Percentiles rank a stretch among this genome's conserved stretches.
Conservation (phyloP, 495 filamentous ascomycete species). For the Podospora pseudoanserina region DNA sequence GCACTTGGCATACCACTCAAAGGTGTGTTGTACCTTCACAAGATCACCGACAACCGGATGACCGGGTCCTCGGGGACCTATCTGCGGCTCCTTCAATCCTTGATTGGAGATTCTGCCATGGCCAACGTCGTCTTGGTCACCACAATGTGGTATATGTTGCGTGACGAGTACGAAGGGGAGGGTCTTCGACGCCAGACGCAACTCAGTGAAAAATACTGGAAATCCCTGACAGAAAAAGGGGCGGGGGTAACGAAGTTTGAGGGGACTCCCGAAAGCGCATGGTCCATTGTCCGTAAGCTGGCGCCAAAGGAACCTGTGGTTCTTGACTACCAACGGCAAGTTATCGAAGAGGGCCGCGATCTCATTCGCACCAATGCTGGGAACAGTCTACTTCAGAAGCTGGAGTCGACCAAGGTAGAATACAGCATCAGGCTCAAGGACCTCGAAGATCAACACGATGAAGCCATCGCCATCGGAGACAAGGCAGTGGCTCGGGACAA, state of each 20-base stretch:
- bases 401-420: constrained; percentile 4
- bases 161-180: constrained; percentile 8
- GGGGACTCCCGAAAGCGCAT: background rate
- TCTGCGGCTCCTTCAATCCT: constrained; percentile 35
- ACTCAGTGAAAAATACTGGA: constrained; percentile 34
- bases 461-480: background rate
- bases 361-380: background rate
- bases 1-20: constrained; percentile 24
- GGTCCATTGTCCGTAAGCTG: background rate
- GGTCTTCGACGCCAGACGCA: constrained; percentile 28
- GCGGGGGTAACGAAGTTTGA: background rate
- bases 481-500: background rate
- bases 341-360: constrained; percentile 2
- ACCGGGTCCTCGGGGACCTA: constrained; percentile 25
- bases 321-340: background rate
- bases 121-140: constrained; percentile 38
- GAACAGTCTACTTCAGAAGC: background rate
- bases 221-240: constrained; percentile 1
- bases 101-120: constrained; percentile 33
- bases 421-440: background rate
- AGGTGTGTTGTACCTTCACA: constrained; percentile 42
- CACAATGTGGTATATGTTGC: constrained; percentile 37
- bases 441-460: background rate
- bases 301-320: background rate
- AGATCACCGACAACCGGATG: constrained; percentile 39